Evolutionary conservation across 345 rosid genomes (phyloP).

Genomic region (Gossypium stocksii): DNA sequence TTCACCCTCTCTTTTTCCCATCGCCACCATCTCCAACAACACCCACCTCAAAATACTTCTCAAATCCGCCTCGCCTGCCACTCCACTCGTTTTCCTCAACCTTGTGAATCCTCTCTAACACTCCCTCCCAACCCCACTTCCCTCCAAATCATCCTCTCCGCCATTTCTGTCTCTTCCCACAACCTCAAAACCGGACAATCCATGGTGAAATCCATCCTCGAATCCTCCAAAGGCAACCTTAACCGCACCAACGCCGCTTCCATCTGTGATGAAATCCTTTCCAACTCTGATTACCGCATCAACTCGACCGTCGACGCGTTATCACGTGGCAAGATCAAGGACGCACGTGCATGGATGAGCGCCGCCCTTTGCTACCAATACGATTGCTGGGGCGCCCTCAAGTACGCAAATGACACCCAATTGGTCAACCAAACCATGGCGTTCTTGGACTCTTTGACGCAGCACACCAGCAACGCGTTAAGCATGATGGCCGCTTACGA

Average conservation of each 20-base stretch:
- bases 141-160: constrained; percentile 53
- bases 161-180: constrained; percentile 48
- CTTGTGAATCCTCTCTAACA: constrained; percentile 40
- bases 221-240: constrained; percentile 41
- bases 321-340: constrained; percentile 49
- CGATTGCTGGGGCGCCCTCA: constrained; percentile 68
- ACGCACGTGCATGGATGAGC: constrained; percentile 74
- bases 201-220: constrained; percentile 52
- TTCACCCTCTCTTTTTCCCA: constrained; percentile 16
- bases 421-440: constrained; percentile 49
- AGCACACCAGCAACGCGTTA: constrained; percentile 61
- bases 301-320: constrained; percentile 35
- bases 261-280: constrained; percentile 54
- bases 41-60: not conserved
- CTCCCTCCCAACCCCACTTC: constrained; percentile 48
- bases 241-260: constrained; percentile 61
- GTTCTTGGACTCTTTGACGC: constrained; percentile 44
- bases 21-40: constrained; percentile 14
- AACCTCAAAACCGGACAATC: constrained; percentile 53
- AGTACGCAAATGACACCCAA: constrained; percentile 63
- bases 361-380: constrained; percentile 74
- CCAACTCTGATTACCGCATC: constrained; percentile 48
- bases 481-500: constrained; percentile 67
- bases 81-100: constrained; percentile 57
- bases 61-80: constrained; percentile 53